Evolutionary conservation across 2,329 filamentous ascomycete species (phyloP).

Genomic region (Arthrobotrys sphaeroides): DNA sequence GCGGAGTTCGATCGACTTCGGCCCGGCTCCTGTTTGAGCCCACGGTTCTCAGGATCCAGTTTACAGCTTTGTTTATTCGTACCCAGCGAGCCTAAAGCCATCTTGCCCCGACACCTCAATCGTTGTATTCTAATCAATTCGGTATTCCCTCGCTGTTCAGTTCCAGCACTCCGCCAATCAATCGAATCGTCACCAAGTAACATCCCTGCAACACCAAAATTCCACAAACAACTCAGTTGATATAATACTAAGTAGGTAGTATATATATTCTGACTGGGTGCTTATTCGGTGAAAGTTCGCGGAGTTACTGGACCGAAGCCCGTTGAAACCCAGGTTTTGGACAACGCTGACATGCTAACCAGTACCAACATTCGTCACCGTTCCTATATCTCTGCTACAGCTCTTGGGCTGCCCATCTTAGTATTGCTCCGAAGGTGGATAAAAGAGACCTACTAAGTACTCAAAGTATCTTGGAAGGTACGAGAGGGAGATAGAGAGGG

Average conservation of each 20-base stretch:
- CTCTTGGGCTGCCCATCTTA: no score
- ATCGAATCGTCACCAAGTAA: not conserved
- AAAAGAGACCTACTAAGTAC: no score
- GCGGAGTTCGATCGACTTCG: not conserved
- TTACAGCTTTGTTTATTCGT: not conserved
- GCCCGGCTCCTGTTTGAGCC: not conserved
- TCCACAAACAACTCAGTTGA: not conserved
- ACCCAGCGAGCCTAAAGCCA: not conserved
- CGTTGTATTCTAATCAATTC: not conserved
- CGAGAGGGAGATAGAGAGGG: not conserved
- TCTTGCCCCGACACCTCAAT: not conserved
- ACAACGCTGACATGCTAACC: not conserved
- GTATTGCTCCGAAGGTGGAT: no score
- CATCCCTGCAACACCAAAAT: slow-evolving; percentile 1
- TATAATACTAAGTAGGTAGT: not conserved
- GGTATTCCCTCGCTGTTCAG: not conserved
- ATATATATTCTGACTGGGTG: not conserved
- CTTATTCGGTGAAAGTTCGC: not conserved
- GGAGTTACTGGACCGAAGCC: no score
- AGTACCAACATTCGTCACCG: not conserved
- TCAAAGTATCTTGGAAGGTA: no score
- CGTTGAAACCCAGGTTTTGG: not conserved
- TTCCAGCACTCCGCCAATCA: not conserved
- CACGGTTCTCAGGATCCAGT: not conserved
- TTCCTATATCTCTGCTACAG: not conserved